phyloP scores from a whole-genome alignment of 257 asterid species.

The Echium plantagineum region DNA sequence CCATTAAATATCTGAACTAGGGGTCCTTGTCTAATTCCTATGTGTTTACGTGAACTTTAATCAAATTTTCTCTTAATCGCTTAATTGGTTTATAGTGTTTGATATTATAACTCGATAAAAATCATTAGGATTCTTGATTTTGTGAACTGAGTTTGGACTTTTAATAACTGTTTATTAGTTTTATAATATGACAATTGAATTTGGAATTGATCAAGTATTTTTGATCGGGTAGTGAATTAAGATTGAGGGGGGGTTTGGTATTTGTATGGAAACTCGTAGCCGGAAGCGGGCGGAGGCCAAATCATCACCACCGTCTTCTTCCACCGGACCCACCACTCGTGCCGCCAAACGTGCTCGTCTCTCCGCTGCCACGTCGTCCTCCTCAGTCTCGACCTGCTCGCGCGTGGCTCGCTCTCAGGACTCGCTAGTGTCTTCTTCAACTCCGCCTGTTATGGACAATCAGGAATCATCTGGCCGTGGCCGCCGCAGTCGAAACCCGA shows the following conservation, averaged over 20 bases:
- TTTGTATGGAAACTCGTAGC: constrained; percentile 99
- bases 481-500: constrained; percentile 85
- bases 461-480: constrained; percentile 70
- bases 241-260: constrained; percentile 45
- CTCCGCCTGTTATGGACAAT: constrained; percentile 53
- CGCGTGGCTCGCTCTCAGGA: constrained; percentile 42
- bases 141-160: no score
- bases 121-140: no score
- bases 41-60: no score
- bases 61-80: no score
- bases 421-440: constrained; percentile 17
- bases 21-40: no score
- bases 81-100: no score
- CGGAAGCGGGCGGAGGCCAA: constrained; percentile 99
- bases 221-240: constrained; percentile 65
- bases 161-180: no score
- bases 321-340: constrained; percentile 62
- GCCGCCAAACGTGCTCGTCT: constrained; percentile 80
- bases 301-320: no score
- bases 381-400: constrained; percentile 55
- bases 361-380: constrained; percentile 16
- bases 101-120: no score
- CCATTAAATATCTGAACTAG: no score
- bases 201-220: constrained; percentile 30
- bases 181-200: constrained; percentile 4